Base-by-base conservation (phyloP, 805 yeast genomes). In the Kuraishia floccosa region DNA sequence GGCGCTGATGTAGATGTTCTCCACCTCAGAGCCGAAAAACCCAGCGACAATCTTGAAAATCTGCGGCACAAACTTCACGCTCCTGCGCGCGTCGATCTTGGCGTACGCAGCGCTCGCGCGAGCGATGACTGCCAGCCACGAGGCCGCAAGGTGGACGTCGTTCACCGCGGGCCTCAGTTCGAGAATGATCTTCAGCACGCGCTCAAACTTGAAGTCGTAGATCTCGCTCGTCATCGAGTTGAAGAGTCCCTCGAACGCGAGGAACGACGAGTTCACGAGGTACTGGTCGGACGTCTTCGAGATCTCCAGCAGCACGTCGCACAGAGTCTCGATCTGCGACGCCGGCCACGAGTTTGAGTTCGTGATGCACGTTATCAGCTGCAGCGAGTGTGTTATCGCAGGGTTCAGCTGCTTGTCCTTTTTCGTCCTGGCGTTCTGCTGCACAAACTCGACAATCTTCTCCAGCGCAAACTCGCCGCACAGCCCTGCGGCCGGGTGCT, bases 51-150 rank as follows among this genome's bases (percentile, higher is more conserved):
- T 56, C 15, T 68, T 54, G 42, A 77, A 65, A n/a, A 73, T 52
- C 16, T 57, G 56, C 7, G 85, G 79, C 6, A 82, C 47, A 40
- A 69, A 72, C 19, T 54, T 41, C 21, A 86, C 49, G 32, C 82
- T 74, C 25, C 61, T 55, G 12, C 58, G 40, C 5, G 76, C 65
- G 34, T 72, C 68, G 26, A 68, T 56, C 28, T 46, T 45, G 4
- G 80, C 54, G 40, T 69, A 74, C 1, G 79, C 59, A 3, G 67
- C 55, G 28, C 71, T 58, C 28, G 89, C 94, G 46, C 85, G 86
- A 6, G 96, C 91, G 27, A 89, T 70, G 14, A 87, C 94, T 2
- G 96, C 95, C 25, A 86, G 67, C 98, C 98, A 91, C 9, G 96
- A 72, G 10, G 94, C 95, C 2, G 89, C 85, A 41, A 91, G 65